Evolutionary conservation across 2,329 filamentous ascomycete species (phyloP).

Genomic region (Fonsecaea monophora): DNA sequence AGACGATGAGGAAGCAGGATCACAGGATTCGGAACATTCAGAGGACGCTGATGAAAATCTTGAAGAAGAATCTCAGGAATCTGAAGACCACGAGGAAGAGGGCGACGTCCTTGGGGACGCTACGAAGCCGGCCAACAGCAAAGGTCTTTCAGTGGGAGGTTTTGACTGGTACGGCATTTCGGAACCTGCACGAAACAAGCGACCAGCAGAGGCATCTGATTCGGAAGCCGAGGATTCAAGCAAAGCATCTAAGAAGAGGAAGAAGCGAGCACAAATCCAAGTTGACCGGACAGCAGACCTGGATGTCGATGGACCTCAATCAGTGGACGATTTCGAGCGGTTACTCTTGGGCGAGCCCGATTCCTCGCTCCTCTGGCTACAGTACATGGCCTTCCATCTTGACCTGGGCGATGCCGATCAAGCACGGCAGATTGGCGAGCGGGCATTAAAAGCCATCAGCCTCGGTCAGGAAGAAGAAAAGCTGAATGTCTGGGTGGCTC

Average conservation of each 20-base stretch:
- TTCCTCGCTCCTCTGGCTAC: slow-evolving; percentile 90
- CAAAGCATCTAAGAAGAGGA: slow-evolving; percentile 70
- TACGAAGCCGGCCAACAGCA: background rate
- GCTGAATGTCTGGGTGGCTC: slow-evolving; percentile 91
- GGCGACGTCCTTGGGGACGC: slow-evolving; percentile 43
- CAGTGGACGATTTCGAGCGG: slow-evolving; percentile 89
- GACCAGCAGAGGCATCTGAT: slow-evolving; percentile 60
- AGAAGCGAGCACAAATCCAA: slow-evolving; percentile 76
- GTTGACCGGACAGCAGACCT: slow-evolving; percentile 92
- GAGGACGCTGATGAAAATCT: slow-evolving; percentile 53
- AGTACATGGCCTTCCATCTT: slow-evolving; percentile 99
- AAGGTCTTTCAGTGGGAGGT: slow-evolving; percentile 72
- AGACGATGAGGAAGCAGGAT: slow-evolving; percentile 45
- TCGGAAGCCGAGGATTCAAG: slow-evolving; percentile 59
- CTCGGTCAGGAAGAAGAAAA: slow-evolving; percentile 91
- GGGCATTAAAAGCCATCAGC: slow-evolving; percentile 88
- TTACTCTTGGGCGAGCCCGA: slow-evolving; percentile 90
- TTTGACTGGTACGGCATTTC: slow-evolving; percentile 82
- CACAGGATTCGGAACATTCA: slow-evolving; percentile 51
- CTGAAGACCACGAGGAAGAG: slow-evolving; percentile 42
- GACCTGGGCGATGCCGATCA: slow-evolving; percentile 87
- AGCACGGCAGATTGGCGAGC: slow-evolving; percentile 86
- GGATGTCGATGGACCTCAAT: slow-evolving; percentile 85
- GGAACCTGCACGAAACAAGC: slow-evolving; percentile 48
- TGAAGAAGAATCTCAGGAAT: slow-evolving; percentile 43